Conservation (phyloP, 2,329 filamentous ascomycete genomes). For the Talaromyces sp. region DNA sequence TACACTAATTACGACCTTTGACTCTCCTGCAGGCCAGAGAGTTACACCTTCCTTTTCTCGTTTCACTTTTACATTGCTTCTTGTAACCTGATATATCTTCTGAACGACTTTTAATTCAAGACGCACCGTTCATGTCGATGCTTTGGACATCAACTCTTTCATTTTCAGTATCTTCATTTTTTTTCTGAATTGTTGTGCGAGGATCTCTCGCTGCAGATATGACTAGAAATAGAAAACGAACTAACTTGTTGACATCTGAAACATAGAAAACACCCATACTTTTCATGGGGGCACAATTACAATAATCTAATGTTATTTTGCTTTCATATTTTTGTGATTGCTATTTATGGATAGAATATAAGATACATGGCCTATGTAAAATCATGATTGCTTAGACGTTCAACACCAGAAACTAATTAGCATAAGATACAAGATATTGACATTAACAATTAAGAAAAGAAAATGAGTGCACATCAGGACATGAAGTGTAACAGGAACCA, state of each 20-base stretch:
- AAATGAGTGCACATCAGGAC: not conserved
- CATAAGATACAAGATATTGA: not conserved
- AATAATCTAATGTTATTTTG: not conserved
- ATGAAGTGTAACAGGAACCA: not conserved
- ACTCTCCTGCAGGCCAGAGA: not conserved
- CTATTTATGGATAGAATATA: not conserved
- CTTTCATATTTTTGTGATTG: no score
- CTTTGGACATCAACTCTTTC: not conserved
- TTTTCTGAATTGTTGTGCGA: not conserved
- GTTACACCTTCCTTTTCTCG: not conserved
- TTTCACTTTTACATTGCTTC: not conserved
- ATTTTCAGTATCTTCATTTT: not conserved
- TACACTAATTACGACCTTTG: constrained; percentile 1
- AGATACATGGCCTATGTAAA: not conserved
- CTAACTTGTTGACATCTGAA: not conserved
- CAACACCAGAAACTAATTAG: not conserved
- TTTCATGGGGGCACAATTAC: no score
- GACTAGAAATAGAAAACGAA: not conserved
- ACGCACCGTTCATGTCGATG: not conserved
- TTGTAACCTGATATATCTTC: not conserved
- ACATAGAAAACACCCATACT: not conserved
- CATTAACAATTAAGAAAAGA: not conserved
- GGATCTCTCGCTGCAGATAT: not conserved
- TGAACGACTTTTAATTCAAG: not conserved
- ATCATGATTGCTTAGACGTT: not conserved